phyloP scores from a whole-genome alignment of 2,329 filamentous ascomycete genomes.

The Tolypocladium endophyticum region DNA sequence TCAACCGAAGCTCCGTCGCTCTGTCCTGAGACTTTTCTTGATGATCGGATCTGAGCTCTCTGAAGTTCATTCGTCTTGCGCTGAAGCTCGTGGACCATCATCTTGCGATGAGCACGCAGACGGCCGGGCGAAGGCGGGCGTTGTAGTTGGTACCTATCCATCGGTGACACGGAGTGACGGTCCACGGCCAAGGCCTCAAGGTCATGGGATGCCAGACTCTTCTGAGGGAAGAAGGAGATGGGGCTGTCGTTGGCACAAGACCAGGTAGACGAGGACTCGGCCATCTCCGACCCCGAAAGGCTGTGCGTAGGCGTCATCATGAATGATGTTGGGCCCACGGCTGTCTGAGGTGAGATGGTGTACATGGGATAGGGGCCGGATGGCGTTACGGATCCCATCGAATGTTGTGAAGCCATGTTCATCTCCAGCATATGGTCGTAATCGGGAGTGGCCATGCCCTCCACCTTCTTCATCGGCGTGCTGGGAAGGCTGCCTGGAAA shows the following conservation, averaged over 20 bases:
- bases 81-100: slow-evolving; percentile 30
- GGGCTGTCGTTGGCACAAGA: slow-evolving; percentile 29
- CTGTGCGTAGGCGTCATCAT: slow-evolving; percentile 30
- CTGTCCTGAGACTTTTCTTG: slow-evolving; percentile 18
- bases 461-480: slow-evolving; percentile 26
- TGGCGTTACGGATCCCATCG: slow-evolving; percentile 26
- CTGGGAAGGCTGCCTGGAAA: slow-evolving; percentile 21
- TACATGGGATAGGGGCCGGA: slow-evolving; percentile 25
- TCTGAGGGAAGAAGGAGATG: slow-evolving; percentile 27
- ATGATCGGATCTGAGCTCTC: slow-evolving; percentile 24
- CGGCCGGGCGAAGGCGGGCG: slow-evolving; percentile 21
- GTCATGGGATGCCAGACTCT: slow-evolving; percentile 16
- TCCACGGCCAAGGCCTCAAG: slow-evolving; percentile 24
- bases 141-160: slow-evolving; percentile 19
- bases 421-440: slow-evolving; percentile 29
- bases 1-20: slow-evolving; percentile 18
- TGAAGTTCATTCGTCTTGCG: slow-evolving; percentile 34
- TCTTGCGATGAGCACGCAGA: slow-evolving; percentile 25
- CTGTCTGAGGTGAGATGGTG: slow-evolving; percentile 20
- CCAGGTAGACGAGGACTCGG: slow-evolving; percentile 26
- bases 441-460: slow-evolving; percentile 21
- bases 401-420: slow-evolving; percentile 19
- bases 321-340: slow-evolving; percentile 21
- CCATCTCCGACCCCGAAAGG: slow-evolving; percentile 26
- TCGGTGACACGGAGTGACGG: slow-evolving; percentile 23